Conservation (phyloP, 2,329 filamentous ascomycete genomes). For the Botryotinia convoluta region DNA sequence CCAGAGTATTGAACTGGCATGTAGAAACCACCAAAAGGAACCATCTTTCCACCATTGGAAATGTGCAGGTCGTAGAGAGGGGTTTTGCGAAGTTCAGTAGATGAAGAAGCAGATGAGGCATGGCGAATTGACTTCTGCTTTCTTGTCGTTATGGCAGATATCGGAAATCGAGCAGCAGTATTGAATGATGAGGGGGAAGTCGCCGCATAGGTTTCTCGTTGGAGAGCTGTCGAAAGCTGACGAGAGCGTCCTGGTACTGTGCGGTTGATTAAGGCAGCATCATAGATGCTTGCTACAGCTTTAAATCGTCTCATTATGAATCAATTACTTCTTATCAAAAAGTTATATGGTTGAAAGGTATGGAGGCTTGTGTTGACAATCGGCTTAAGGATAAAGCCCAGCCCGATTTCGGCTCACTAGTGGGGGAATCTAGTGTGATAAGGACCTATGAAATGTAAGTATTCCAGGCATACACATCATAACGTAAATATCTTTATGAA, state of each 20-base stretch:
- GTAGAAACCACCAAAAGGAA: constrained; percentile 87
- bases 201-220: constrained; percentile 20
- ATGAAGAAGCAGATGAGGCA: constrained; percentile 24
- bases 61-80: constrained; percentile 78
- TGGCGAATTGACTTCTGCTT: constrained; percentile 19
- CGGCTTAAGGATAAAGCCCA: constrained; percentile 18
- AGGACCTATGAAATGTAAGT: not conserved
- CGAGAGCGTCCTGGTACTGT: constrained; percentile 26
- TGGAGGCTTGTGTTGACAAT: constrained; percentile 7
- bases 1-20: constrained; percentile 91
- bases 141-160: constrained; percentile 3
- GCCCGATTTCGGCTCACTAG: constrained; percentile 16
- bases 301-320: constrained; percentile 35
- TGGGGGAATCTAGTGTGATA: not conserved
- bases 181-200: constrained; percentile 11
- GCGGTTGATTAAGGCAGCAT: constrained; percentile 23
- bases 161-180: constrained; percentile 13
- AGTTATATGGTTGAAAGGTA: constrained; percentile 17
- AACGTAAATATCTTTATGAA: not conserved
- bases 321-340: constrained; percentile 27
- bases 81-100: constrained; percentile 55
- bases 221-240: constrained; percentile 32
- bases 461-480: not conserved
- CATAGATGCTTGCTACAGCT: constrained; percentile 29
- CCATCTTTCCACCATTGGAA: constrained; percentile 82